Conservation (phyloP, 495 filamentous ascomycete species). For the Cairneyella variabilis region DNA sequence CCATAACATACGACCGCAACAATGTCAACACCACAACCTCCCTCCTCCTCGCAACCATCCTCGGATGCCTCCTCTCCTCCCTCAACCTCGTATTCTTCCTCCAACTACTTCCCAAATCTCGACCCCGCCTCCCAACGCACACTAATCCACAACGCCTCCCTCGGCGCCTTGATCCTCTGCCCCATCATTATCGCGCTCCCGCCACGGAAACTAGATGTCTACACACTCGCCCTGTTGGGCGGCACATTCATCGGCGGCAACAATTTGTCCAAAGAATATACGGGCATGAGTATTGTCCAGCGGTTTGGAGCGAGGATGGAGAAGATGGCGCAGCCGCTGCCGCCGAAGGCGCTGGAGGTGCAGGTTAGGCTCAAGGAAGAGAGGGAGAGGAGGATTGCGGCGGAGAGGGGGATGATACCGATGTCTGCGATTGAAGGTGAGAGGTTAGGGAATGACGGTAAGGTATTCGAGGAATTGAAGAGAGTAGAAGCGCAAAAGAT, state of each 20-base stretch:
- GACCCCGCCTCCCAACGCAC: not conserved
- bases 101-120: no score
- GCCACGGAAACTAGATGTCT: conserved; percentile 71
- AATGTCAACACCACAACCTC: not conserved
- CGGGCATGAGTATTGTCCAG: conserved; percentile 50
- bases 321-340: conserved; percentile 31
- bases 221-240: conserved; percentile 43
- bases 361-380: conserved; percentile 39
- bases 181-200: conserved; percentile 72
- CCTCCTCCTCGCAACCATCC: not conserved
- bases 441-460: conserved; percentile 7
- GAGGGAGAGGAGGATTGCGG: conserved; percentile 25
- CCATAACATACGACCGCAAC: not conserved
- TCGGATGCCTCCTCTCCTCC: not conserved
- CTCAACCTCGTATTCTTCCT: not conserved
- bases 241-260: conserved; percentile 55
- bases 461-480: conserved; percentile 21
- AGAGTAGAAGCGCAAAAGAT: conserved; percentile 15
- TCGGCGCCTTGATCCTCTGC: conserved; percentile 60
- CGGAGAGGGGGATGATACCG: conserved; percentile 24
- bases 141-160: conserved; percentile 30
- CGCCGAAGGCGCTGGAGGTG: conserved; percentile 54
- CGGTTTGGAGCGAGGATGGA: conserved; percentile 35
- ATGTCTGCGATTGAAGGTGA: not conserved
- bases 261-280: conserved; percentile 57